A percentile compares a stretch with the other conserved stretches of the same genome.
phyloP scores from a whole-genome alignment of 2,329 filamentous ascomycete species.

The Truncatella angustata region DNA sequence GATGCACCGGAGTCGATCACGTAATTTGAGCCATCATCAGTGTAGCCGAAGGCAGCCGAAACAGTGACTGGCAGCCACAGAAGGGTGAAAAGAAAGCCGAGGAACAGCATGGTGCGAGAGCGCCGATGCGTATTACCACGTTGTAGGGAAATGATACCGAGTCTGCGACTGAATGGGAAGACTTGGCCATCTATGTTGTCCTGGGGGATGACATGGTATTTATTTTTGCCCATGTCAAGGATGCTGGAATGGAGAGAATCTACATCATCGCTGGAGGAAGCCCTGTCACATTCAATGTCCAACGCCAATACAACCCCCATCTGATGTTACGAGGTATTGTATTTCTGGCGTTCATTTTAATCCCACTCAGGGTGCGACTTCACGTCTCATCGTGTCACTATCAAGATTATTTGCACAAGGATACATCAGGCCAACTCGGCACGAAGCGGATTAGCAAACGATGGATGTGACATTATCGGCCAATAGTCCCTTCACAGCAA shows the following conservation, averaged over 20 bases:
- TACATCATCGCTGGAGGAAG: too few relatives aligned
- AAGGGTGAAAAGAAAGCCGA: conserved; percentile 23
- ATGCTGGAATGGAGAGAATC: too few relatives aligned
- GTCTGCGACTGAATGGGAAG: too few relatives aligned
- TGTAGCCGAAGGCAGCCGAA: conserved; percentile 37
- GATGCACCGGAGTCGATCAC: conserved; percentile 33
- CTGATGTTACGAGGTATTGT: background rate
- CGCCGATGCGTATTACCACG: too few relatives aligned
- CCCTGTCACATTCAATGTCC: too few relatives aligned
- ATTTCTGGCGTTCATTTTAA: background rate
- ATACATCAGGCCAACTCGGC: background rate
- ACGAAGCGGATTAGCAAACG: background rate
- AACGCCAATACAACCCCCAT: too few relatives aligned
- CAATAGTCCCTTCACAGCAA: background rate
- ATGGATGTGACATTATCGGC: background rate
- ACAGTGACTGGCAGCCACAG: conserved; percentile 26
- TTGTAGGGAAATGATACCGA: too few relatives aligned
- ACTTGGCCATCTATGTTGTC: too few relatives aligned
- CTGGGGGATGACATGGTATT: background rate
- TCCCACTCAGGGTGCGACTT: background rate
- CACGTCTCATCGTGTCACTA: background rate
- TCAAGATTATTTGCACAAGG: background rate
- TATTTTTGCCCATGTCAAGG: background rate
- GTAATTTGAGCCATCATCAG: conserved; percentile 35
- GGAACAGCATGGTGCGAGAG: conserved; percentile 24